These are phyloP conservation scores for Colletotrichum plurivorum DNA, from an alignment of 2,329 filamentous ascomycete genomes.

Conservation along the genomic window DNA sequence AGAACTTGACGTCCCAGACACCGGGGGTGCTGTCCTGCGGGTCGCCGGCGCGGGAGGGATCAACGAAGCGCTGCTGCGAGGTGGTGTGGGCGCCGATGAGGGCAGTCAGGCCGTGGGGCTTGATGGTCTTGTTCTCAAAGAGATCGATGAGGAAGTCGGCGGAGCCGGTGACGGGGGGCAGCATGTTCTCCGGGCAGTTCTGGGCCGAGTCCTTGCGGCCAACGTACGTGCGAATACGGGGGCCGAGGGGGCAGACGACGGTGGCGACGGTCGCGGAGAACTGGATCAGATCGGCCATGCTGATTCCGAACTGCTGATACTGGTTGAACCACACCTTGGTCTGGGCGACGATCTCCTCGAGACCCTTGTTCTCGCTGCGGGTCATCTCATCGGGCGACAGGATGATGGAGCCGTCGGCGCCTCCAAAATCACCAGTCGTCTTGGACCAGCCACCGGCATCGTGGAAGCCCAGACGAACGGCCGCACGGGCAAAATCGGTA, in stretches of 20 bases:
- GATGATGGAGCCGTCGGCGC: conserved; percentile 62
- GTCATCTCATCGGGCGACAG: conserved; percentile 53
- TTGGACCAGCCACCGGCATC: conserved; percentile 62
- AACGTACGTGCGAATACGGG: conserved; percentile 65
- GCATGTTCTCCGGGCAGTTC: conserved; percentile 55
- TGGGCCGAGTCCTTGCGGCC: conserved; percentile 62
- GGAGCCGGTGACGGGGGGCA: conserved; percentile 58
- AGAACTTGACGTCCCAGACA: conserved; percentile 68
- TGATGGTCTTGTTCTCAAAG: conserved; percentile 68
- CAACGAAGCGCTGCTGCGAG: conserved; percentile 62
- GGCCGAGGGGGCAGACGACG: conserved; percentile 60
- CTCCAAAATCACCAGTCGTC: conserved; percentile 51
- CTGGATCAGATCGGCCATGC: conserved; percentile 69
- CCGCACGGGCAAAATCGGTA: conserved; percentile 58
- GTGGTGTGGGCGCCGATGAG: conserved; percentile 69
- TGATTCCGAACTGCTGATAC: conserved; percentile 54
- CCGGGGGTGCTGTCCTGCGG: conserved; percentile 67
- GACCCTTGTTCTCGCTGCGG: conserved; percentile 60
- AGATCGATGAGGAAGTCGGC: conserved; percentile 62
- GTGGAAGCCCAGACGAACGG: conserved; percentile 63
- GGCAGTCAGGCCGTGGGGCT: conserved; percentile 63
- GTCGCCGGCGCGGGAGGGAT: conserved; percentile 55
- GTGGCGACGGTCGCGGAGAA: conserved; percentile 65
- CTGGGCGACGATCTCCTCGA: conserved; percentile 58
- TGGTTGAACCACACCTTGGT: conserved; percentile 57